Evolutionary conservation across 164 flowering plant species (phyloP).

Genomic region (Piper betle): DNA sequence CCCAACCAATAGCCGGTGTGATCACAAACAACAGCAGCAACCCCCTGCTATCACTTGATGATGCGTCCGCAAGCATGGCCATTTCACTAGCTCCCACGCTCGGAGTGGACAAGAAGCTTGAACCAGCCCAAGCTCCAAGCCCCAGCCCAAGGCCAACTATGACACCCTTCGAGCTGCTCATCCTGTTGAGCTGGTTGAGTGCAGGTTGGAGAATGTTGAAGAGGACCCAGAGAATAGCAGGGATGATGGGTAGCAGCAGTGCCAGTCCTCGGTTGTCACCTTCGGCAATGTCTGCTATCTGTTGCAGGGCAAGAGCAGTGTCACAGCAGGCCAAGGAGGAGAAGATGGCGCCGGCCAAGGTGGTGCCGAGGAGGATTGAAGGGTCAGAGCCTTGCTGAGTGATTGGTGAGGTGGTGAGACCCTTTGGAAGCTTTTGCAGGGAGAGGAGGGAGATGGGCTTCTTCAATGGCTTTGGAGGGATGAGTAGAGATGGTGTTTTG

Average conservation of each 20-base stretch:
- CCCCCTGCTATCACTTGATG: constrained; percentile 41
- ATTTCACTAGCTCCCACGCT: constrained; percentile 43
- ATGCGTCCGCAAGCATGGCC: constrained; percentile 37
- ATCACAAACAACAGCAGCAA: constrained; percentile 48
- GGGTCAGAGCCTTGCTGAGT: constrained; percentile 10
- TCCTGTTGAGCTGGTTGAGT: constrained; percentile 64
- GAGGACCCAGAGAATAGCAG: constrained; percentile 80
- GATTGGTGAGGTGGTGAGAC: constrained; percentile 20
- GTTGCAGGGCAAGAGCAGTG: constrained; percentile 73
- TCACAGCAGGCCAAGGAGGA: constrained; percentile 44
- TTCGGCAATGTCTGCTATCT: constrained; percentile 44
- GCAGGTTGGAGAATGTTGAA: constrained; percentile 87
- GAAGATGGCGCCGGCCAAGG: constrained; percentile 56
- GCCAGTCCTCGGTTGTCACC: constrained; percentile 82
- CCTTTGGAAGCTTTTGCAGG: constrained; percentile 47
- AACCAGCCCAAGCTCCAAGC: constrained; percentile 46
- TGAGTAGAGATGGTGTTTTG: constrained; percentile 20
- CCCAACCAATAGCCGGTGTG: constrained; percentile 64
- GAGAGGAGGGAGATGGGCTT: constrained; percentile 41
- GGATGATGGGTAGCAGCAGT: constrained; percentile 58
- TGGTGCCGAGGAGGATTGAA: constrained; percentile 23
- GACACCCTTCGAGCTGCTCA: constrained; percentile 48
- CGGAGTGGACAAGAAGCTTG: constrained; percentile 30
- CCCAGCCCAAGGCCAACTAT: constrained; percentile 68
- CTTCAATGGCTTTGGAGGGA: constrained; percentile 23